A percentile compares a stretch with the other conserved stretches of the same genome.
Evolutionary conservation across 2,329 filamentous ascomycete species (phyloP).

Genomic region (Penicillium sp.): DNA sequence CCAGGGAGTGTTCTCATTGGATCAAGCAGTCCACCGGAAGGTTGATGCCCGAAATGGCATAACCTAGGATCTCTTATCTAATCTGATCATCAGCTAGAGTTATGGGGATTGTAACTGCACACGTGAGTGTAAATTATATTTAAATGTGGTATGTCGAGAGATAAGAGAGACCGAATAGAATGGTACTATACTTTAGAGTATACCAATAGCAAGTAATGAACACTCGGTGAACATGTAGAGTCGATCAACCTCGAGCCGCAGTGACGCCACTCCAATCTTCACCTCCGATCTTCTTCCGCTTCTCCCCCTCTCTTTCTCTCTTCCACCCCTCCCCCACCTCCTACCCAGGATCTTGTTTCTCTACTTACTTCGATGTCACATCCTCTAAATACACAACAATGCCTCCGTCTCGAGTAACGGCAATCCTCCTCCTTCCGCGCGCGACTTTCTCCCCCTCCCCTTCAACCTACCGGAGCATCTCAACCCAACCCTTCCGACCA

Average conservation of each 20-base stretch:
- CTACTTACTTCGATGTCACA: background rate
- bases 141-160: background rate
- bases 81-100: conserved; percentile 22
- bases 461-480: background rate
- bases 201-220: background rate
- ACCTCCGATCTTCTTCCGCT: background rate
- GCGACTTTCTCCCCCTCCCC: background rate
- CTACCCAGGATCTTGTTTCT: no score
- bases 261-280: conserved; percentile 8
- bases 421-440: background rate
- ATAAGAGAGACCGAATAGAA: no score
- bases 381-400: background rate
- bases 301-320: background rate
- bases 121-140: background rate
- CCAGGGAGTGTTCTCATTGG: background rate
- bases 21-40: background rate
- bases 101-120: background rate
- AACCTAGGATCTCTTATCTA: conserved; percentile 14
- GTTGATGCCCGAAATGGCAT: background rate
- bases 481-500: conserved; percentile 1
- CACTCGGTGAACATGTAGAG: background rate
- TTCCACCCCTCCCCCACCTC: background rate
- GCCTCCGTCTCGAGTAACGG: conserved; percentile 2
- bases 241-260: background rate
- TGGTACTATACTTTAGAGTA: background rate